phyloP scores from a whole-genome alignment of 169 alveolate species.

The Plasmodium ovale region DNA sequence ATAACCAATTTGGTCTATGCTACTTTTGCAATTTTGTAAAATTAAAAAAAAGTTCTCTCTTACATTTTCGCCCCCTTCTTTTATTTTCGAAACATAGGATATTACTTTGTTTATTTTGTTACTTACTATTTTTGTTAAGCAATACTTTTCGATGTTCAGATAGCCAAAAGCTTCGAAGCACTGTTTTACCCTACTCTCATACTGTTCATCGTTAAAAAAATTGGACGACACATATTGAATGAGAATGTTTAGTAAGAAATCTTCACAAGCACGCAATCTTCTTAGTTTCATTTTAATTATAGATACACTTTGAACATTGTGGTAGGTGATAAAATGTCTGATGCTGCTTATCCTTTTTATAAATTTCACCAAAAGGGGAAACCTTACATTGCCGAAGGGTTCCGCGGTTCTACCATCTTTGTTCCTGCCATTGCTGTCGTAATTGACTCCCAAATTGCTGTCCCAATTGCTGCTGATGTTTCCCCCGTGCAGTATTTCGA shows the following conservation, averaged over 20 bases:
- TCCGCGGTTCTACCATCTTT: not conserved
- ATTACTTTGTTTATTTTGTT: conserved; percentile 29
- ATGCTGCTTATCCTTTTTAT: conserved; percentile 24
- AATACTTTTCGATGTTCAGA: conserved; percentile 41
- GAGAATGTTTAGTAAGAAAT: conserved; percentile 12
- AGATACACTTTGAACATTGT: conserved; percentile 44
- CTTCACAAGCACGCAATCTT: conserved; percentile 25
- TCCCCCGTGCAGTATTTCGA: no score
- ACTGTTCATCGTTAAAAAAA: conserved; percentile 42
- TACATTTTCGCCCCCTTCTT: conserved; percentile 10
- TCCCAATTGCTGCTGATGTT: not conserved
- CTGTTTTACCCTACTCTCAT: conserved; percentile 20
- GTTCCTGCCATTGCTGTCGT: not conserved
- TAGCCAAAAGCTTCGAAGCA: conserved; percentile 34
- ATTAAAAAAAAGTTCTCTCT: conserved; percentile 18
- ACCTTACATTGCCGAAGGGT: not conserved
- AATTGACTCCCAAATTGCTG: not conserved
- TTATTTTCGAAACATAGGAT: conserved; percentile 22
- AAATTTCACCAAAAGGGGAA: conserved; percentile 15
- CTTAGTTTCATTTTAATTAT: conserved; percentile 7
- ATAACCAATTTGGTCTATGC: conserved; percentile 39
- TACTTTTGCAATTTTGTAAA: conserved; percentile 48
- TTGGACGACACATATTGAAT: conserved; percentile 17
- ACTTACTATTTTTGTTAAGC: conserved; percentile 31
- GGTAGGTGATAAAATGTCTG: conserved; percentile 5